These are phyloP conservation scores for Aspergillus bombycis DNA, from an alignment of 2,329 filamentous ascomycete genomes.

Conservation along the genomic window DNA sequence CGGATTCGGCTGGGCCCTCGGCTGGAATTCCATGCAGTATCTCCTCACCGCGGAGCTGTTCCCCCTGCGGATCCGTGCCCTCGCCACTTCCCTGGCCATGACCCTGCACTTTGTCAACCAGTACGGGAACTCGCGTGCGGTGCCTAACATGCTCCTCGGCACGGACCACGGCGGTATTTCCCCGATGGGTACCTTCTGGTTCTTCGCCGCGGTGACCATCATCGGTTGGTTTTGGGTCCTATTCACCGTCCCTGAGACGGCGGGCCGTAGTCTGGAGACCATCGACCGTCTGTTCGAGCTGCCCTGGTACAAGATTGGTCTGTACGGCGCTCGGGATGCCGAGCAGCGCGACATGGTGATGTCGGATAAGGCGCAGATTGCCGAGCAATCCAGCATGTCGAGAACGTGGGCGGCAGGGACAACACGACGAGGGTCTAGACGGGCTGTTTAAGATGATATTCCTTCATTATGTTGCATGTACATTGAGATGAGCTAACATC, in stretches of 20 bases:
- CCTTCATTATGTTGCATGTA: background rate
- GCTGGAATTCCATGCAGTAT: slow-evolving; percentile 79
- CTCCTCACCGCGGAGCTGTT: slow-evolving; percentile 78
- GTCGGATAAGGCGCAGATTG: slow-evolving; percentile 29
- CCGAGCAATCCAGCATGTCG: slow-evolving; percentile 9
- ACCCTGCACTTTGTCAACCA: slow-evolving; percentile 78
- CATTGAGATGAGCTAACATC: background rate
- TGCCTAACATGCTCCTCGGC: slow-evolving; percentile 71
- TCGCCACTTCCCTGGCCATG: slow-evolving; percentile 74
- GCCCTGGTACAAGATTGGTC: slow-evolving; percentile 75
- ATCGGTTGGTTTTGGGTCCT: slow-evolving; percentile 71
- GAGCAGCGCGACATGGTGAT: slow-evolving; percentile 30
- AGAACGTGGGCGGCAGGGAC: slow-evolving; percentile 4
- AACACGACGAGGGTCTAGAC: slow-evolving; percentile 24
- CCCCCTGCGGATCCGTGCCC: slow-evolving; percentile 71
- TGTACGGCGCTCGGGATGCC: slow-evolving; percentile 36
- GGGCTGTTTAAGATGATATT: background rate
- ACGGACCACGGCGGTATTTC: slow-evolving; percentile 45
- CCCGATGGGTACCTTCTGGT: slow-evolving; percentile 73
- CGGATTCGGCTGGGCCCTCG: slow-evolving; percentile 70
- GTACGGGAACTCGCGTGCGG: slow-evolving; percentile 75
- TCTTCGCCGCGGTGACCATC: slow-evolving; percentile 70
- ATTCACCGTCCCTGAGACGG: slow-evolving; percentile 73
- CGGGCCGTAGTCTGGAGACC: slow-evolving; percentile 58
- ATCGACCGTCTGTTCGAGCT: slow-evolving; percentile 74